phyloP scores from a whole-genome alignment of 2,329 filamentous ascomycete genomes.

The Nannizziopsis barbatae region DNA sequence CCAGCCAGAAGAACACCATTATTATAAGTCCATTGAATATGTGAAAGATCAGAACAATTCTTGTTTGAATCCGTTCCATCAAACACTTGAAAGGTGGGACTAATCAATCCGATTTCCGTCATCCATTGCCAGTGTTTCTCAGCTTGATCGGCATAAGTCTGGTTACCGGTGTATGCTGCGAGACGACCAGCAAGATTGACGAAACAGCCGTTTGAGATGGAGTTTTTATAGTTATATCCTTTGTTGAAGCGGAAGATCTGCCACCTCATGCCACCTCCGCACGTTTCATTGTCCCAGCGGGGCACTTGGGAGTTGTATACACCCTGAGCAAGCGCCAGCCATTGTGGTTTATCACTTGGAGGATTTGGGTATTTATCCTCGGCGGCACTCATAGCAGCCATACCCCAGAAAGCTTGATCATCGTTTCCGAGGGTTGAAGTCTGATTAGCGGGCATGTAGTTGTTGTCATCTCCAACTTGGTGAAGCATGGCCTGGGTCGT shows the following conservation, averaged over 20 bases:
- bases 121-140: conserved; percentile 52
- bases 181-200: conserved; percentile 55
- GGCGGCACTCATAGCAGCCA: conserved; percentile 66
- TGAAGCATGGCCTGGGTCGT: conserved; percentile 57
- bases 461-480: conserved; percentile 59
- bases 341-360: conserved; percentile 51
- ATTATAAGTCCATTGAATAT: conserved; percentile 49
- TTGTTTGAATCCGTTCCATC: conserved; percentile 45
- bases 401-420: conserved; percentile 69
- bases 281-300: conserved; percentile 57
- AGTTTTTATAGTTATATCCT: conserved; percentile 52
- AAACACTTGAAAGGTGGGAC: conserved; percentile 41
- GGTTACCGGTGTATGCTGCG: conserved; percentile 65
- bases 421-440: conserved; percentile 42
- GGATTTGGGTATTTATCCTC: conserved; percentile 66
- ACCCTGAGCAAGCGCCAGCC: conserved; percentile 66
- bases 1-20: conserved; percentile 46
- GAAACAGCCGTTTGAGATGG: conserved; percentile 47
- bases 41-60: conserved; percentile 43
- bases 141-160: conserved; percentile 68
- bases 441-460: conserved; percentile 61
- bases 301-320: conserved; percentile 67
- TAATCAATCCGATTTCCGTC: conserved; percentile 40
- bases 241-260: conserved; percentile 71
- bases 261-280: conserved; percentile 69